A percentile compares a stretch with the other conserved stretches of the same genome.
These are phyloP conservation scores for Lepidium campestre DNA, from an alignment of 441 rosid species.

Conservation along the genomic window DNA sequence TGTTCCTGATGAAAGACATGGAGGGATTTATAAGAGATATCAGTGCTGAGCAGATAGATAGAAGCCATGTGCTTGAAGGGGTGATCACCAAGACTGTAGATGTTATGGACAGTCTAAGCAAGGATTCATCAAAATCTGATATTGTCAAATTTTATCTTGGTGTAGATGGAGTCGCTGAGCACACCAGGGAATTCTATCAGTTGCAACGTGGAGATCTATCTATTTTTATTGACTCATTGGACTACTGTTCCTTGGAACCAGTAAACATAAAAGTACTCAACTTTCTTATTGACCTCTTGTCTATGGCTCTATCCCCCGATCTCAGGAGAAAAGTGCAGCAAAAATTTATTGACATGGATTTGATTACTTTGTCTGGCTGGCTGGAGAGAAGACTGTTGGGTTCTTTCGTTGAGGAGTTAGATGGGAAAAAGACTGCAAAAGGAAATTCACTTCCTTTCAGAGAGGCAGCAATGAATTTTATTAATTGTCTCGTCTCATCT, in stretches of 20 bases:
- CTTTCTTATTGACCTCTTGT: constrained; percentile 82
- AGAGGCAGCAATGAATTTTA: constrained; percentile 86
- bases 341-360: constrained; percentile 73
- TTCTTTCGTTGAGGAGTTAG: constrained; percentile 49
- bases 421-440: constrained; percentile 47
- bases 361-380: constrained; percentile 69
- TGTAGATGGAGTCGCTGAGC: constrained; percentile 41
- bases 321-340: constrained; percentile 61
- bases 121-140: constrained; percentile 56
- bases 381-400: constrained; percentile 93
- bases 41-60: constrained; percentile 47
- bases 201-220: constrained; percentile 68
- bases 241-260: constrained; percentile 66
- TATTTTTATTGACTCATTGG: constrained; percentile 76
- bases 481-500: constrained; percentile 58
- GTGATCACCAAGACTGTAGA: constrained; percentile 64
- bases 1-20: constrained; percentile 81
- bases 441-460: constrained; percentile 67
- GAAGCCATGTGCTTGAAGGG: constrained; percentile 66
- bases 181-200: constrained; percentile 44
- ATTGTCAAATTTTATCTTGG: constrained; percentile 75
- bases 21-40: constrained; percentile 68
- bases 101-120: constrained; percentile 72
- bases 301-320: constrained; percentile 58
- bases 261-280: constrained; percentile 83